Conservation (phyloP, 2,329 filamentous ascomycete genomes). For the Cercospora berteroae region DNA sequence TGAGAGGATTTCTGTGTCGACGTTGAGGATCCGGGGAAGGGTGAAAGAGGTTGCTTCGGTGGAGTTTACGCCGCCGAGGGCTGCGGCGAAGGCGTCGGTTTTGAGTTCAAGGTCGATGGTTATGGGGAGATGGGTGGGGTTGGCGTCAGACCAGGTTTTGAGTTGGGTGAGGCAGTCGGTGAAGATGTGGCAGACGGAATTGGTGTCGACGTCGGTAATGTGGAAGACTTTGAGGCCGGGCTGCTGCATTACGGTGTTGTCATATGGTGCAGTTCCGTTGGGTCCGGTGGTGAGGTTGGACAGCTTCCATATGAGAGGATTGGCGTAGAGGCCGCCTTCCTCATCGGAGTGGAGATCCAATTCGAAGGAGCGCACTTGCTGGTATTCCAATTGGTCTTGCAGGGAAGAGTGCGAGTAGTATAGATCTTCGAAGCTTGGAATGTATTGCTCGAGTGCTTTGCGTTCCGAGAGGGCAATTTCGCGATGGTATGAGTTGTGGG, state of each 20-base stretch:
- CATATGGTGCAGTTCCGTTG: conserved; percentile 38
- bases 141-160: conserved; percentile 46
- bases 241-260: conserved; percentile 42
- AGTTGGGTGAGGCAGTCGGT: conserved; percentile 46
- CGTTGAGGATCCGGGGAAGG: conserved; percentile 42
- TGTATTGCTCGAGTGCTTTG: conserved; percentile 41
- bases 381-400: conserved; percentile 46
- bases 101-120: conserved; percentile 54
- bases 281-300: conserved; percentile 41
- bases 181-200: conserved; percentile 49
- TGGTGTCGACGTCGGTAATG: conserved; percentile 51
- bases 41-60: conserved; percentile 47
- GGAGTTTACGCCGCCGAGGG: conserved; percentile 40
- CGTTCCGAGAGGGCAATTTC: conserved; percentile 47
- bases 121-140: conserved; percentile 49
- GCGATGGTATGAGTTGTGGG: conserved; percentile 54
- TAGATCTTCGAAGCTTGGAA: conserved; percentile 43
- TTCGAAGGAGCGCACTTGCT: conserved; percentile 50
- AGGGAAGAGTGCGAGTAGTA: conserved; percentile 51
- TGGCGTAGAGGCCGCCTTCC: conserved; percentile 49
- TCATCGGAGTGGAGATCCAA: conserved; percentile 52
- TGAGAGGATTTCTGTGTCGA: conserved; percentile 50
- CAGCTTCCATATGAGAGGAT: conserved; percentile 45
- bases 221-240: conserved; percentile 53
- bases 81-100: conserved; percentile 40